Base-by-base conservation (phyloP, 768 basidiomycete species). In the Inosperma sp. region DNA sequence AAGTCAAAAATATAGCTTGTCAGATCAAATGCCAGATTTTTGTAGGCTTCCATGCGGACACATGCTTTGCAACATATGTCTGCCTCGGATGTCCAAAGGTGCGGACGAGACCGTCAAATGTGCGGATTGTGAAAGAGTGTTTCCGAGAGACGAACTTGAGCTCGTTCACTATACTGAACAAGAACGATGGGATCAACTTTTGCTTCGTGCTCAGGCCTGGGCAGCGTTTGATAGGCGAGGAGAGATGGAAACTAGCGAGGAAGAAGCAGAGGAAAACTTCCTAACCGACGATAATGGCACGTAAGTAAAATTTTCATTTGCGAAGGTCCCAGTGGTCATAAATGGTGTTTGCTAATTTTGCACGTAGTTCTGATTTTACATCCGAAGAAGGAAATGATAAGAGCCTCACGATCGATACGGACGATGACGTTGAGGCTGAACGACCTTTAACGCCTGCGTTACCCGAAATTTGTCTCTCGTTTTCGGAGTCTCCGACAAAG, bases 1-100 rank as follows among this genome's bases (percentile, higher is more conserved):
- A 47, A 30, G 63, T 56, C 16, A 46, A 9, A 17, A 27, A n/a
- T 25, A 14, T 29, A 30, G n/a, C 8, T 13, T 29, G 27, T 10
- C 17, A 29, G 12, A 37, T 27, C 19, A 19, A 25, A 16, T 27
- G 25, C 39, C 42, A 10, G 25, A 51, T 0, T 42, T 29, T 29
- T 31, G 21, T 34, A 79, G 77, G 39, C 61, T 75, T 19, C 57
- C 63, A 5, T 78, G 78, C 58, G 62, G 75, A 36, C 78, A 79
- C 56, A 55, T 69, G 7, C 57, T 74, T 30, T 78, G 77, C 56
- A 56, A 71, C 40, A 58, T 50, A 5, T 77, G 75, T 49, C 52
- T 74, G 14, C 56, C 63, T 7, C 26, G 61, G 27, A 55, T 73
- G 17, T 54, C 61, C 8, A 61, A 53, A 55, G 63, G 59, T 17